Percentiles rank a stretch among this genome's conserved stretches.
These are phyloP conservation scores for Ustilago trichophora DNA, from an alignment of 1,284 basidiomycete species.

Conservation along the genomic window DNA sequence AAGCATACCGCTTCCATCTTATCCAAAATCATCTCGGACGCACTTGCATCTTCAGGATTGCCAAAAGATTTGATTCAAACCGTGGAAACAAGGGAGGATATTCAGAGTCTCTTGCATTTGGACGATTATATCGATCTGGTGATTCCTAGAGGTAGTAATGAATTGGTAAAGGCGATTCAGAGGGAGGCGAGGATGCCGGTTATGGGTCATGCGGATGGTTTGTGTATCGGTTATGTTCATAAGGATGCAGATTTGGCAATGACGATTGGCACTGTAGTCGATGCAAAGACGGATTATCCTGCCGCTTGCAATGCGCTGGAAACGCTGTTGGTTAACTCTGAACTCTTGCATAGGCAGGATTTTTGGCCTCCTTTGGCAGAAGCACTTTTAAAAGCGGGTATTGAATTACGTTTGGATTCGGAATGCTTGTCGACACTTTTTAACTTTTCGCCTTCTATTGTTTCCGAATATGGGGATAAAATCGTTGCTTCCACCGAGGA, in stretches of 20 bases:
- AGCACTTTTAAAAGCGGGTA: slow-evolving; percentile 75
- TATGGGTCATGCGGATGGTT: slow-evolving; percentile 97
- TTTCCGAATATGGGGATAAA: too few relatives aligned
- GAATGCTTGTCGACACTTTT: too few relatives aligned
- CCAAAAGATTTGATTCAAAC: slow-evolving; percentile 86
- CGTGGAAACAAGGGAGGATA: slow-evolving; percentile 90
- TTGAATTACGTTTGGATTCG: slow-evolving; percentile 86
- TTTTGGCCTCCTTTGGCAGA: slow-evolving; percentile 83
- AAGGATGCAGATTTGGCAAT: slow-evolving; percentile 80
- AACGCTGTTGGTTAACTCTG: slow-evolving; percentile 83
- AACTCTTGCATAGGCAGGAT: slow-evolving; percentile 54
- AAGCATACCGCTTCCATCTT: slow-evolving; percentile 50
- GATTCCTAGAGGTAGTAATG: slow-evolving; percentile 93
- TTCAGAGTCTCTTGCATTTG: slow-evolving; percentile 82
- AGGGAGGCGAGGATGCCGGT: slow-evolving; percentile 91
- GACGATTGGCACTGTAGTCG: slow-evolving; percentile 81
- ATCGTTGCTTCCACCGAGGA: slow-evolving; percentile 68
- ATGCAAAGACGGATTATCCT: slow-evolving; percentile 95
- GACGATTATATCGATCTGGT: slow-evolving; percentile 96
- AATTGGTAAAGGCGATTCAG: slow-evolving; percentile 87
- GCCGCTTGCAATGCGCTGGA: slow-evolving; percentile 96
- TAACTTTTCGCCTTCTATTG: too few relatives aligned
- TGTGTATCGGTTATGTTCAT: slow-evolving; percentile 90
- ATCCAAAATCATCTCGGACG: slow-evolving; percentile 75
- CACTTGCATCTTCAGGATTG: slow-evolving; percentile 74